Percentiles rank a stretch among this genome's conserved stretches.
Evolutionary conservation across 2,329 filamentous ascomycete genomes (phyloP).

Genomic region (Fusarium brachygibbosum): DNA sequence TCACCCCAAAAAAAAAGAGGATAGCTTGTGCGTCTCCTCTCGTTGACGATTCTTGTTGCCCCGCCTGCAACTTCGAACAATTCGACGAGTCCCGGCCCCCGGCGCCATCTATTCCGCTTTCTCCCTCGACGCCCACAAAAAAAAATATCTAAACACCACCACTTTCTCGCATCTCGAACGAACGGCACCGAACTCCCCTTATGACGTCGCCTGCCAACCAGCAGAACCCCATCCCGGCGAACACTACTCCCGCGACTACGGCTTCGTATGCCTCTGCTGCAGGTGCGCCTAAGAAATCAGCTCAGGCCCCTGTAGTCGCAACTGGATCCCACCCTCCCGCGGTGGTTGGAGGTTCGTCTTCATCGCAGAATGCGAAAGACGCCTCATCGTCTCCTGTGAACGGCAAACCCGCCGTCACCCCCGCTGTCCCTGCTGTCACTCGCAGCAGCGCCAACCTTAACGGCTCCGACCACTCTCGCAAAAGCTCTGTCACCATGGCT

Average conservation of each 20-base stretch:
- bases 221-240: slow-evolving; percentile 68
- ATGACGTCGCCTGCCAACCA: slow-evolving; percentile 73
- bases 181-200: slow-evolving; percentile 55
- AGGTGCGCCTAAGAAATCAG: slow-evolving; percentile 72
- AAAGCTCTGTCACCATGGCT: slow-evolving; percentile 92
- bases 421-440: slow-evolving; percentile 75
- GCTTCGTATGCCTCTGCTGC: slow-evolving; percentile 78
- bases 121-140: slow-evolving; percentile 45
- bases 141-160: slow-evolving; percentile 41
- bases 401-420: slow-evolving; percentile 80
- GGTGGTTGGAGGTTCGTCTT: slow-evolving; percentile 67
- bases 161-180: slow-evolving; percentile 51
- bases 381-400: slow-evolving; percentile 84
- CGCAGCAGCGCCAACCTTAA: slow-evolving; percentile 75
- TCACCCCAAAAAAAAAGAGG: slow-evolving; percentile 7
- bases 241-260: slow-evolving; percentile 69
- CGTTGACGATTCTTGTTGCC: slow-evolving; percentile 38
- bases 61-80: slow-evolving; percentile 43
- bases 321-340: slow-evolving; percentile 67
- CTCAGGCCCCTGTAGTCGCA: slow-evolving; percentile 71
- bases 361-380: slow-evolving; percentile 71
- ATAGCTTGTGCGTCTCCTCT: slow-evolving; percentile 30
- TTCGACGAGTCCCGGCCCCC: slow-evolving; percentile 43
- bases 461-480: slow-evolving; percentile 84
- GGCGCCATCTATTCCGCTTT: slow-evolving; percentile 46